Percentiles rank a stretch among this genome's conserved stretches.
These are phyloP conservation scores for Parathielavia appendiculata DNA, from an alignment of 495 filamentous ascomycete genomes.

Conservation along the genomic window DNA sequence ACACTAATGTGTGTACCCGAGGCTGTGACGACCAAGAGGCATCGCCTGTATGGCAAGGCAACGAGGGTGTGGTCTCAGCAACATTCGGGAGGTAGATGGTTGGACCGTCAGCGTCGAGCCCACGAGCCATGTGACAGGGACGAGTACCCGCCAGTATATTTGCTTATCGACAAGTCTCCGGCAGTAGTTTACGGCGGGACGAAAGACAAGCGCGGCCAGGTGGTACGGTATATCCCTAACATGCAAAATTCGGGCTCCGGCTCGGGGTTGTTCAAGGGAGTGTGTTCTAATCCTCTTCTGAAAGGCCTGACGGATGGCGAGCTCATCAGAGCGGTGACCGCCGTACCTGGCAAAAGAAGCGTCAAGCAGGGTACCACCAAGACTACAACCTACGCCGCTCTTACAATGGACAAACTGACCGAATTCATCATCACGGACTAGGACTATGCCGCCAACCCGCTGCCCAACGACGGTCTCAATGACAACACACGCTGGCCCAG, in stretches of 20 bases:
- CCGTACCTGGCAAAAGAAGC: background rate
- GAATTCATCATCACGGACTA: slow-evolving; percentile 10
- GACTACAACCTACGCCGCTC: background rate
- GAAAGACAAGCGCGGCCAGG: background rate
- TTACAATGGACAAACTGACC: slow-evolving; percentile 4
- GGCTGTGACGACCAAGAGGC: background rate
- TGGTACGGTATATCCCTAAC: background rate
- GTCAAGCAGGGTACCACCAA: too few relatives aligned
- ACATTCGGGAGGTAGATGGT: too few relatives aligned
- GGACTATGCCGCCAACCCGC: slow-evolving; percentile 4
- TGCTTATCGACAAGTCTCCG: background rate
- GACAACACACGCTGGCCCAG: slow-evolving; percentile 14
- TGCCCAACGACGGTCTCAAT: slow-evolving; percentile 2
- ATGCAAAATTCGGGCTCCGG: background rate
- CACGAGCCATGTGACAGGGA: slow-evolving; percentile 2
- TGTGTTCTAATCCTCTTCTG: background rate
- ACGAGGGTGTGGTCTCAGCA: too few relatives aligned
- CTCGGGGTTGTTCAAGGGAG: background rate
- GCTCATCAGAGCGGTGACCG: background rate
- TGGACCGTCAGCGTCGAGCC: too few relatives aligned
- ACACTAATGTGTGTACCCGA: background rate
- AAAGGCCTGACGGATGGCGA: background rate
- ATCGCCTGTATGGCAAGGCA: background rate
- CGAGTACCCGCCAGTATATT: slow-evolving; percentile 15
- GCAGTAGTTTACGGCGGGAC: background rate